Percentiles rank a stretch among this genome's conserved stretches.
Conservation (phyloP, 169 alveolate genomes). For the Babesia ovis region DNA sequence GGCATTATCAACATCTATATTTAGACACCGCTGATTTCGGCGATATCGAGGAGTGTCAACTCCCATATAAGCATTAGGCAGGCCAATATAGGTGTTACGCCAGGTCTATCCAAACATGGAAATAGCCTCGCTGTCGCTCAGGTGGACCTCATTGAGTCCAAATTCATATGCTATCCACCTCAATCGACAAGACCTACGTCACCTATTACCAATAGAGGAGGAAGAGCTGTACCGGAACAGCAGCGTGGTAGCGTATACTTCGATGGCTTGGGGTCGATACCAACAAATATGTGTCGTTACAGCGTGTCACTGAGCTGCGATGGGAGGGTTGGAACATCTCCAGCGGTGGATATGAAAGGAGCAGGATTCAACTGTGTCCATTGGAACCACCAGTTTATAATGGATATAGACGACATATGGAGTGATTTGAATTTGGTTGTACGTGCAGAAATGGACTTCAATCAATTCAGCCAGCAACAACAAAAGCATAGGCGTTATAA, state of each 20-base stretch:
- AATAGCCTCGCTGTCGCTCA: slow-evolving; percentile 10
- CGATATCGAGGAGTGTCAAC: slow-evolving; percentile 60
- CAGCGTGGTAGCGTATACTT: slow-evolving; percentile 38
- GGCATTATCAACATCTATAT: neutral
- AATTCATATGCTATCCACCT: slow-evolving; percentile 12
- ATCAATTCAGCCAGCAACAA: slow-evolving; percentile 36
- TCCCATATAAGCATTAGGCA: slow-evolving; percentile 52
- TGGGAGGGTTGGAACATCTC: slow-evolving; percentile 21
- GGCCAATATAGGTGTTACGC: slow-evolving; percentile 19
- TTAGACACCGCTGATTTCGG: slow-evolving; percentile 64
- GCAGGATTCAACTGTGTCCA: slow-evolving; percentile 40
- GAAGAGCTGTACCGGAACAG: neutral
- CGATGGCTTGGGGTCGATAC: slow-evolving; percentile 55
- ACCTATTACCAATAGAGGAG: neutral
- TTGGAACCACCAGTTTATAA: slow-evolving; percentile 48
- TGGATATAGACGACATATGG: slow-evolving; percentile 34
- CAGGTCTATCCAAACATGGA: neutral
- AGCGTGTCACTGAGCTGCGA: slow-evolving; percentile 38
- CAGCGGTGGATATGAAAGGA: slow-evolving; percentile 30
- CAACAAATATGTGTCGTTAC: slow-evolving; percentile 32
- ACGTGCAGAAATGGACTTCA: slow-evolving; percentile 34
- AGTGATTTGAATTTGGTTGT: slow-evolving; percentile 12
- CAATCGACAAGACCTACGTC: neutral
- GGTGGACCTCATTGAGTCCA: slow-evolving; percentile 28
- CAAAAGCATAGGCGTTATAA: neutral